A percentile compares a stretch with the other conserved stretches of the same genome.
Conservation (phyloP, 2,329 filamentous ascomycete species). For the Aschersonia sp. region DNA sequence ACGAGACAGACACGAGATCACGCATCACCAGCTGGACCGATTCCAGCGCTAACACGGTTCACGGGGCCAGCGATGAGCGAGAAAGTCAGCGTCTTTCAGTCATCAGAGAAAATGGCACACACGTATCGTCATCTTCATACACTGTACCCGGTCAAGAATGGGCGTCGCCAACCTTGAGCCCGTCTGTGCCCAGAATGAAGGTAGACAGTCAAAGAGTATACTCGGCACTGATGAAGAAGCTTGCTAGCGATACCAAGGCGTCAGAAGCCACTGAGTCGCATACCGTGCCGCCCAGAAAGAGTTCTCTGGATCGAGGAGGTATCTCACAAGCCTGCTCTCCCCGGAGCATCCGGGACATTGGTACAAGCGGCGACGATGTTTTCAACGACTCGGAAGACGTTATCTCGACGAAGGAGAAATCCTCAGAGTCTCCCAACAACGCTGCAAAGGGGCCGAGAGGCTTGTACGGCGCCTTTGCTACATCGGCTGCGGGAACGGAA, state of each 20-base stretch:
- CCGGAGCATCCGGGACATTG: conserved; percentile 19
- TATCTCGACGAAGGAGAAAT: background rate
- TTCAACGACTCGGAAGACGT: conserved; percentile 9
- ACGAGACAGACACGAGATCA: conserved; percentile 37
- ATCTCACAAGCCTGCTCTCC: conserved; percentile 8
- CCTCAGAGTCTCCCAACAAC: background rate
- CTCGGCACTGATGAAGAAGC: conserved; percentile 46
- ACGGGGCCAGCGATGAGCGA: conserved; percentile 25
- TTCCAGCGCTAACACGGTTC: conserved; percentile 41
- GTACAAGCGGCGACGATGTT: conserved; percentile 17
- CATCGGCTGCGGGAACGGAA: conserved; percentile 4
- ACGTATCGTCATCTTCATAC: conserved; percentile 21
- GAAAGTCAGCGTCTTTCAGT: conserved; percentile 45
- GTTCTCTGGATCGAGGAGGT: conserved; percentile 5
- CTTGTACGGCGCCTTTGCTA: conserved; percentile 5
- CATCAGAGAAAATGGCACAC: conserved; percentile 41
- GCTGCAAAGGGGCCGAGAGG: background rate
- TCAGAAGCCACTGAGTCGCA: conserved; percentile 1
- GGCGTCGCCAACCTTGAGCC: background rate
- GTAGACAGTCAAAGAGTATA: conserved; percentile 47
- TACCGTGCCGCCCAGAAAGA: conserved; percentile 5
- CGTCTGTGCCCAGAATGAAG: conserved; percentile 10
- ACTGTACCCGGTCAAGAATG: background rate
- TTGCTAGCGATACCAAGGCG: conserved; percentile 23
- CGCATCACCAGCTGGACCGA: conserved; percentile 61